Conservation (phyloP, 2,329 filamentous ascomycete species). For the Coniosporium tulheliwenetii region DNA sequence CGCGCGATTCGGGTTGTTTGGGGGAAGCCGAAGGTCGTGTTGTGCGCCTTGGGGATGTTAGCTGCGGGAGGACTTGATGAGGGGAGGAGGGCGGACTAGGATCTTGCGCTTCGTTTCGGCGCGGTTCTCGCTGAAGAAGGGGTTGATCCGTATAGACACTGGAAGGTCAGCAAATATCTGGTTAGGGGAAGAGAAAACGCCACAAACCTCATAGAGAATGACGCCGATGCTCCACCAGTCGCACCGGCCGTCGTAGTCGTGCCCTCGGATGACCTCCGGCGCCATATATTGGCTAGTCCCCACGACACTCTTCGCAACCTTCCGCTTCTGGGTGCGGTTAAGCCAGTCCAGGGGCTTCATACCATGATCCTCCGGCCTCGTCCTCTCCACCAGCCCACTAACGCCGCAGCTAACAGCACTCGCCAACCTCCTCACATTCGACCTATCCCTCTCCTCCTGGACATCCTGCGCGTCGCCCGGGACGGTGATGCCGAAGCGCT, state of each 20-base stretch:
- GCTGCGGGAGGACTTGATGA: not conserved
- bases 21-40: slow-evolving; percentile 24
- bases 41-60: not conserved
- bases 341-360: slow-evolving; percentile 21
- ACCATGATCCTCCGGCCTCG: slow-evolving; percentile 5
- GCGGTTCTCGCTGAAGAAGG: slow-evolving; percentile 70
- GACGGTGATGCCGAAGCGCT: slow-evolving; percentile 59
- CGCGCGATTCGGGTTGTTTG: slow-evolving; percentile 33
- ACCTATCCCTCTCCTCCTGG: slow-evolving; percentile 11
- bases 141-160: slow-evolving; percentile 86
- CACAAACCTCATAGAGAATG: slow-evolving; percentile 64
- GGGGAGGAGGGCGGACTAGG: slow-evolving; percentile 35
- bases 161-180: slow-evolving; percentile 1
- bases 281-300: slow-evolving; percentile 98
- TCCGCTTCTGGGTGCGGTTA: slow-evolving; percentile 40
- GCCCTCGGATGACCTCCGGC: slow-evolving; percentile 73
- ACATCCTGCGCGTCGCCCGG: slow-evolving; percentile 52
- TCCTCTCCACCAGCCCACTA: slow-evolving; percentile 4
- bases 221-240: slow-evolving; percentile 96
- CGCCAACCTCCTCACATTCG: slow-evolving; percentile 10
- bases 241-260: slow-evolving; percentile 78
- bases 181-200: too few relatives aligned
- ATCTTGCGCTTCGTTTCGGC: slow-evolving; percentile 80
- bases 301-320: slow-evolving; percentile 70
- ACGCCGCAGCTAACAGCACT: slow-evolving; percentile 21